Conservation (phyloP, 768 basidiomycete species). For the Cantharellus anzutake region DNA sequence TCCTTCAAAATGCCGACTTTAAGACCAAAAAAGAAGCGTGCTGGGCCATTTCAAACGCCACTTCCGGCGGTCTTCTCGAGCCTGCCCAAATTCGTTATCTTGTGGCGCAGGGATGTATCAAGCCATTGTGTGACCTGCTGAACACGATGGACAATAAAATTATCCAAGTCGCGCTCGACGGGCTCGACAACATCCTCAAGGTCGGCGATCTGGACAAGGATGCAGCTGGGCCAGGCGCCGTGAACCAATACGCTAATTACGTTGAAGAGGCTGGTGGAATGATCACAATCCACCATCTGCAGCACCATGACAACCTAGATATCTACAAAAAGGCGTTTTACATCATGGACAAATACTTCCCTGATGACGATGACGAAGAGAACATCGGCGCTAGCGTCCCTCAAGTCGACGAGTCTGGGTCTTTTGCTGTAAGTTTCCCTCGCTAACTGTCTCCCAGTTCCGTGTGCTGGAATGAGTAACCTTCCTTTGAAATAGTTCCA, state of each 20-base stretch:
- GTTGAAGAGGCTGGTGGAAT: constrained; percentile 99
- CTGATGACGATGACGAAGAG: constrained; percentile 79
- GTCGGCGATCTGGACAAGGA: constrained; percentile 92
- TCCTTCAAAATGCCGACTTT: constrained; percentile 93
- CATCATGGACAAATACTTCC: constrained; percentile 97
- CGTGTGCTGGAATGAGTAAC: constrained; percentile 41
- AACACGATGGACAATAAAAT: constrained; percentile 99
- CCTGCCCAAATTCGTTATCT: constrained; percentile 96
- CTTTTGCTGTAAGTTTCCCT: constrained; percentile 15
- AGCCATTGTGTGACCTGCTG: constrained; percentile 90
- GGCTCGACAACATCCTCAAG: constrained; percentile 94
- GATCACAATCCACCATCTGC: constrained; percentile 96
- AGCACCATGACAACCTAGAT: constrained; percentile 98
- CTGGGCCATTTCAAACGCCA: constrained; percentile 99
- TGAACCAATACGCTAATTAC: constrained; percentile 83
- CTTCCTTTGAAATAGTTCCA: constrained; percentile 40
- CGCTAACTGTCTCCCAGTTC: constrained; percentile 15
- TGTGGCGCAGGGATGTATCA: constrained; percentile 94
- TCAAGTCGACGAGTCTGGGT: constrained; percentile 27
- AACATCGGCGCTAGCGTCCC: constrained; percentile 68
- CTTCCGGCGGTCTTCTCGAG: constrained; percentile 75
- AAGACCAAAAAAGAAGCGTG: constrained; percentile 99
- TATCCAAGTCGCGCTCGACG: constrained; percentile 94
- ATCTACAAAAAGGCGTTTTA: constrained; percentile 99
- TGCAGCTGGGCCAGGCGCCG: constrained; percentile 56